These are phyloP conservation scores for Backusella macrospora DNA, from an alignment of 192 early-diverging fungal genomes.

Conservation along the genomic window DNA sequence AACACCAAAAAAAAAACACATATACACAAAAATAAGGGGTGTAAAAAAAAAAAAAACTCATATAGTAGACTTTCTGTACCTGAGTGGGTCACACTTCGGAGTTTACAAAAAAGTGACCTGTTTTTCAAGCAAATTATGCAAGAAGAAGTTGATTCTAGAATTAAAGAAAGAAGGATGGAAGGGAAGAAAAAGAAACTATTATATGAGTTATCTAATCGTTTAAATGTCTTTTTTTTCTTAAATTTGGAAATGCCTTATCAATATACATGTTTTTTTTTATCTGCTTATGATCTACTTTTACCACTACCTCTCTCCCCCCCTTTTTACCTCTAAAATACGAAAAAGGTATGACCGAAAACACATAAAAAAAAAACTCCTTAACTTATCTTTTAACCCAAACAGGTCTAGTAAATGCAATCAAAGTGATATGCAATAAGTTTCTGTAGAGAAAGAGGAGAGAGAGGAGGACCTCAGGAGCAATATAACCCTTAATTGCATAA, in stretches of 20 bases:
- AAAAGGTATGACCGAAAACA: neutral
- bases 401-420: conserved; percentile 11
- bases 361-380: conserved; percentile 6
- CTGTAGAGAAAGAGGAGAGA: conserved; percentile 2
- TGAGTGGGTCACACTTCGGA: no score
- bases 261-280: neutral
- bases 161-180: no score
- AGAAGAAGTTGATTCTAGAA: no score
- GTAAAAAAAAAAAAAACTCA: neutral
- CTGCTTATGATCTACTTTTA: neutral
- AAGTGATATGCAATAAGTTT: neutral
- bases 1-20: neutral
- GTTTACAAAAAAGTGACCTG: no score
- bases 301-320: no score
- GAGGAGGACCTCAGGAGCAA: neutral
- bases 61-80: no score
- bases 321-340: no score
- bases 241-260: no score
- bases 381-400: conserved; percentile 2
- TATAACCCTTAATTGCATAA: conserved; percentile 1
- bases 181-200: no score
- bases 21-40: neutral
- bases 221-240: no score
- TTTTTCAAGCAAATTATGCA: no score
- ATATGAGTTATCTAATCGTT: no score